Conservation (phyloP, 495 filamentous ascomycete genomes). For the Penicillium antarcticum region DNA sequence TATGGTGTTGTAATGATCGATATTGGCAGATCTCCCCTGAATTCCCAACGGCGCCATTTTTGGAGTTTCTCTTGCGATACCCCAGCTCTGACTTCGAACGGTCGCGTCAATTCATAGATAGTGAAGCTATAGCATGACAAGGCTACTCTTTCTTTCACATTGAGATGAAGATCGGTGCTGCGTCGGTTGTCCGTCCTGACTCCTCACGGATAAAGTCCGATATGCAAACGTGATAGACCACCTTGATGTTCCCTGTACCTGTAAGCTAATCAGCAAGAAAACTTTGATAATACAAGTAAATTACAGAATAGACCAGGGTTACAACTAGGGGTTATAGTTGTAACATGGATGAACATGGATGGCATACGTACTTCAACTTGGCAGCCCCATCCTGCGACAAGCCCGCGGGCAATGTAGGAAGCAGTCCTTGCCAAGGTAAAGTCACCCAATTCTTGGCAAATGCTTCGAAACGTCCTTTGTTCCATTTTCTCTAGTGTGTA, state of each 20-base stretch:
- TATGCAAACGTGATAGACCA: not conserved
- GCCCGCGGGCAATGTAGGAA: not conserved
- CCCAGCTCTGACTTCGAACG: too few relatives aligned
- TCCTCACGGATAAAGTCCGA: slow-evolving; percentile 2
- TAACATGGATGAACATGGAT: slow-evolving; percentile 3
- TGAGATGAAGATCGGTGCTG: too few relatives aligned
- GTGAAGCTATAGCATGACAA: too few relatives aligned
- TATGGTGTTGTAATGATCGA: too few relatives aligned
- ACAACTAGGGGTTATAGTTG: not conserved
- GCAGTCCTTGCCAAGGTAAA: too few relatives aligned
- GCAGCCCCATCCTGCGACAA: not conserved
- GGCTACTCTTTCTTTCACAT: too few relatives aligned
- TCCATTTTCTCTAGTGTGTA: not conserved
- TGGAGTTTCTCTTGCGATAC: too few relatives aligned
- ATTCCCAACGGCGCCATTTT: too few relatives aligned
- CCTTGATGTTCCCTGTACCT: not conserved
- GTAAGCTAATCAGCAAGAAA: not conserved
- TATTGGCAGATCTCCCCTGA: too few relatives aligned
- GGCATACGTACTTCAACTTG: slow-evolving; percentile 12
- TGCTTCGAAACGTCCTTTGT: not conserved
- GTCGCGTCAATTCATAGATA: too few relatives aligned
- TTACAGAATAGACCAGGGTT: not conserved
- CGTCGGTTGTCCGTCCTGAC: slow-evolving; percentile 2
- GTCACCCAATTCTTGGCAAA: not conserved
- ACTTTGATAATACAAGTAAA: too few relatives aligned